Evolutionary conservation across 495 filamentous ascomycete species (phyloP).

Genomic region (Talaromyces nanjingensis): DNA sequence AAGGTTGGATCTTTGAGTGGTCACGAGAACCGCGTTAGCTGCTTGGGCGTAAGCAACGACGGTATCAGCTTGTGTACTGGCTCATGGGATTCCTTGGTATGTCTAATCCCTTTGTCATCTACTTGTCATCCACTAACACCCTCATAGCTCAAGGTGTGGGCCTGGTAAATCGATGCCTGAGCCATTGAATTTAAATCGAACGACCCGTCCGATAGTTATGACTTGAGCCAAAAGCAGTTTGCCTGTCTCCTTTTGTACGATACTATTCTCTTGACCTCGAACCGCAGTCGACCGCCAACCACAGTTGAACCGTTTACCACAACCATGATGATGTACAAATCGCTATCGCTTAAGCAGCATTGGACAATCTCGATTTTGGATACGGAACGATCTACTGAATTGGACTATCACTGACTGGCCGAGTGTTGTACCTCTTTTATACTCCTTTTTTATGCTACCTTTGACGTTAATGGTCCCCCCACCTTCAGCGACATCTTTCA

Average conservation of each 20-base stretch:
- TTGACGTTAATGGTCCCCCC: slow-evolving; percentile 3
- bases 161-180: slow-evolving; percentile 45
- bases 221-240: slow-evolving; percentile 9
- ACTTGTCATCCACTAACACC: background rate
- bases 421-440: background rate
- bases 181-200: background rate
- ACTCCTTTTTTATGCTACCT: background rate
- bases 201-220: slow-evolving; percentile 1
- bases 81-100: slow-evolving; percentile 98
- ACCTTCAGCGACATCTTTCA: slow-evolving; percentile 8
- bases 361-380: background rate
- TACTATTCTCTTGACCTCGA: slow-evolving; percentile 3
- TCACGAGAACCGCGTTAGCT: slow-evolving; percentile 98
- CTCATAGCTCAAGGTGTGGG: slow-evolving; percentile 78
- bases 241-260: slow-evolving; percentile 9
- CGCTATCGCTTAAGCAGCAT: background rate
- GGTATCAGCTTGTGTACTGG: slow-evolving; percentile 98
- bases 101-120: slow-evolving; percentile 23
- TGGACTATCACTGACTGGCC: background rate
- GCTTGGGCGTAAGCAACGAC: slow-evolving; percentile 95
- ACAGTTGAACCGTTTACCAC: background rate
- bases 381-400: background rate
- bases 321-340: background rate
- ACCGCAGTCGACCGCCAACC: background rate
- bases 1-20: slow-evolving; percentile 94